Evolutionary conservation across 768 basidiomycete genomes (phyloP).

Genomic region (Rhodocollybia butyracea): DNA sequence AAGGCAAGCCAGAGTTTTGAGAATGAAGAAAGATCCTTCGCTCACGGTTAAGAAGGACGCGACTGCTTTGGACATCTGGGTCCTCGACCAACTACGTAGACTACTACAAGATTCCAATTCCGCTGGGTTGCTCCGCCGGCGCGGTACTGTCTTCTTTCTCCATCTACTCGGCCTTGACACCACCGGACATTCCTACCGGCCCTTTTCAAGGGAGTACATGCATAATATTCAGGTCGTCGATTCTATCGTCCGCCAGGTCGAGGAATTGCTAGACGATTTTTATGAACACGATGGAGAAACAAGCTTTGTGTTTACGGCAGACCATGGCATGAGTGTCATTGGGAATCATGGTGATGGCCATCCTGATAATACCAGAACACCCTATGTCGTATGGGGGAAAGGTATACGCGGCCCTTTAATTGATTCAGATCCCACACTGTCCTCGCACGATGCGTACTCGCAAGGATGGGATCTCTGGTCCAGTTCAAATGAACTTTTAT

Average conservation of each 20-base stretch:
- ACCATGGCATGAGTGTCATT: slow-evolving; percentile 87
- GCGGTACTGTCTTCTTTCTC: slow-evolving; percentile 75
- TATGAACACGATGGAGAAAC: slow-evolving; percentile 63
- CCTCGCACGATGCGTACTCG: slow-evolving; percentile 74
- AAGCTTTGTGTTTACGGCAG: slow-evolving; percentile 78
- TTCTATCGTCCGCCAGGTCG: slow-evolving; percentile 62
- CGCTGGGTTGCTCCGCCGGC: slow-evolving; percentile 42
- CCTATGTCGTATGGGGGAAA: slow-evolving; percentile 78
- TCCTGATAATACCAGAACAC: slow-evolving; percentile 62
- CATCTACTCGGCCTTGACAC: slow-evolving; percentile 85
- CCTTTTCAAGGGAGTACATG: slow-evolving; percentile 90
- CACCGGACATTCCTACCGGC: slow-evolving; percentile 83
- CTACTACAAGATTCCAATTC: slow-evolving; percentile 64
- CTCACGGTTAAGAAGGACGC: no score
- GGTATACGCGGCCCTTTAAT: slow-evolving; percentile 71
- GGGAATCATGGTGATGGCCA: slow-evolving; percentile 91
- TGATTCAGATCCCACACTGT: slow-evolving; percentile 40
- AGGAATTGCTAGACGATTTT: slow-evolving; percentile 58
- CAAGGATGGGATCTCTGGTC: slow-evolving; percentile 50
- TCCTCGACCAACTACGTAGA: slow-evolving; percentile 59
- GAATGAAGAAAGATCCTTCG: no score
- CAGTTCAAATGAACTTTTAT: neutral
- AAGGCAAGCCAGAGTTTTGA: no score
- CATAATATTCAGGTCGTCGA: slow-evolving; percentile 80
- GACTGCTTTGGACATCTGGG: slow-evolving; percentile 75